phyloP scores from a whole-genome alignment of 169 alveolate genomes.

The Eimeria zaria region DNA sequence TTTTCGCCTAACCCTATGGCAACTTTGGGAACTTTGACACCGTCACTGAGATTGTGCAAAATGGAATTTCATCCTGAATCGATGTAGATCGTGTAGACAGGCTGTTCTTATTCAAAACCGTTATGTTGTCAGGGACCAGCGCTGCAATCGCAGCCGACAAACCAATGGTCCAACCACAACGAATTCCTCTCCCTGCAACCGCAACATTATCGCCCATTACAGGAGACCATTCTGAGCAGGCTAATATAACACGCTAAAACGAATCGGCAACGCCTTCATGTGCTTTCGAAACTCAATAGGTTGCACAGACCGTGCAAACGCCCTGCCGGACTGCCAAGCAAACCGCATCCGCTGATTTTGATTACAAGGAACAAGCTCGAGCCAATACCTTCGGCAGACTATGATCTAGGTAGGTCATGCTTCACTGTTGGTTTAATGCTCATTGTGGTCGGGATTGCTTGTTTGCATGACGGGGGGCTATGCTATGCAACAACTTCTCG shows the following conservation, averaged over 20 bases:
- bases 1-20: neutral
- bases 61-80: neutral
- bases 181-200: neutral
- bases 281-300: neutral
- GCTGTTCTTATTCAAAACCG: neutral
- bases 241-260: neutral
- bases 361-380: neutral
- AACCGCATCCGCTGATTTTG: neutral
- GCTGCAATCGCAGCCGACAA: neutral
- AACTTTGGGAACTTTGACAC: neutral
- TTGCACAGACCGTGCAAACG: neutral
- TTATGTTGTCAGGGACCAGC: neutral
- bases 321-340: neutral
- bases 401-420: neutral
- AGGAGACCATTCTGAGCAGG: neutral
- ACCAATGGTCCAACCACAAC: conserved; percentile 16
- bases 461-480: neutral
- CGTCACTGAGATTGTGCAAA: neutral
- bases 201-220: neutral
- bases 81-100: neutral
- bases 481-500: too few relatives aligned
- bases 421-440: neutral
- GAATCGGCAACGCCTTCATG: neutral
- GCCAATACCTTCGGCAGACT: neutral
- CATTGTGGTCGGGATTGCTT: neutral